Evolutionary conservation across 371 early-diverging fungal species (phyloP).

Genomic region (Mortierella sp.): DNA sequence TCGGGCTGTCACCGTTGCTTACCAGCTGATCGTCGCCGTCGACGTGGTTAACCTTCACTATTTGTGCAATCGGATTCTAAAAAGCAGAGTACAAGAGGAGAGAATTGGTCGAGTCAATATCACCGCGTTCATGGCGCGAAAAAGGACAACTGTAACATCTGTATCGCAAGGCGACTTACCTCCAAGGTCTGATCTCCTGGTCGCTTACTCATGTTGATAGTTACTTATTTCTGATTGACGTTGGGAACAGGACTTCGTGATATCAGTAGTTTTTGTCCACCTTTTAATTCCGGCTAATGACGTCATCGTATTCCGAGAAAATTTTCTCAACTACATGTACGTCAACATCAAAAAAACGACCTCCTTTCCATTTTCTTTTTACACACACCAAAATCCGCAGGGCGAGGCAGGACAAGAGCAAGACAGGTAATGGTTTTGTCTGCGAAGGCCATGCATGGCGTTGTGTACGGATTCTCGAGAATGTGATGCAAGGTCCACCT

Average conservation of each 20-base stretch:
- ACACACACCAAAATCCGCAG: background rate
- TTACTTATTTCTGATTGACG: slow-evolving; percentile 3
- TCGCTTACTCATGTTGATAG: slow-evolving; percentile 16
- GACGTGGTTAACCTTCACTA: background rate
- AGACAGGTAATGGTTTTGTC: slow-evolving; percentile 33
- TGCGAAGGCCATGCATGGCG: slow-evolving; percentile 33
- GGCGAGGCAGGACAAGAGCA: slow-evolving; percentile 6
- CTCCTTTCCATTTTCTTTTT: background rate
- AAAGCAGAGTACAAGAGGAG: slow-evolving; percentile 8
- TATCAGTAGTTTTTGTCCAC: slow-evolving; percentile 5
- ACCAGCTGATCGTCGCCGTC: slow-evolving; percentile 4
- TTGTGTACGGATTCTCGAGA: slow-evolving; percentile 40
- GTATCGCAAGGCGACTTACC: slow-evolving; percentile 2
- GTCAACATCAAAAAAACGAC: background rate
- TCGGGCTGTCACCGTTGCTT: too few relatives aligned
- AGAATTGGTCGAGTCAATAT: slow-evolving; percentile 8
- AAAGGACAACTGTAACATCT: slow-evolving; percentile 3
- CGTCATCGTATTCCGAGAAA: background rate
- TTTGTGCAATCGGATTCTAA: slow-evolving; percentile 8
- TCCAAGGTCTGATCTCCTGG: slow-evolving; percentile 4
- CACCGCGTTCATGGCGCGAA: slow-evolving; percentile 1
- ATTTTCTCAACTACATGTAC: background rate
- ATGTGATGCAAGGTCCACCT: slow-evolving; percentile 27
- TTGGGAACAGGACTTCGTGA: slow-evolving; percentile 5
- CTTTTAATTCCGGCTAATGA: slow-evolving; percentile 10